Conservation (phyloP, 2,329 filamentous ascomycete genomes). For the Trichoderma endophyticum region DNA sequence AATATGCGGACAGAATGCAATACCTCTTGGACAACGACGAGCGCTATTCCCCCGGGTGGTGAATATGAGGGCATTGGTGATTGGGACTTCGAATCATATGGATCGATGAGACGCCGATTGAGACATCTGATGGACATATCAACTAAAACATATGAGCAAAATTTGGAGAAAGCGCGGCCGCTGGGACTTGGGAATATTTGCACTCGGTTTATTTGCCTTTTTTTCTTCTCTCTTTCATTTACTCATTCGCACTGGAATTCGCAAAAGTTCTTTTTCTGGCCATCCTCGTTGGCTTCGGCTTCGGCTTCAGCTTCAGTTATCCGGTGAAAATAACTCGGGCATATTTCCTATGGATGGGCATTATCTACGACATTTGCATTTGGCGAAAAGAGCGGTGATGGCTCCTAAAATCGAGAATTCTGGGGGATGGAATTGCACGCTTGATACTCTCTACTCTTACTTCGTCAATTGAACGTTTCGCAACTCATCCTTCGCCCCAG, state of each 20-base stretch:
- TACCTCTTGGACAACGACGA: background rate
- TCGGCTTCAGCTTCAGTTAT: background rate
- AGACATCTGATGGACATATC: background rate
- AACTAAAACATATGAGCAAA: background rate
- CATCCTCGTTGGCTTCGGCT: no score
- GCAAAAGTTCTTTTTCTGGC: no score
- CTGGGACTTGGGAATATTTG: background rate
- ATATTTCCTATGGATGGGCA: background rate
- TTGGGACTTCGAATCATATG: no score
- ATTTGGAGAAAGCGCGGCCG: background rate
- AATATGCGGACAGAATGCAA: background rate
- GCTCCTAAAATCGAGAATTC: background rate
- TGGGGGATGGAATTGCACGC: background rate
- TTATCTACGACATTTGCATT: background rate
- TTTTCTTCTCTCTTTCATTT: background rate
- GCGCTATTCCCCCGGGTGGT: background rate
- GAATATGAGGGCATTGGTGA: no score
- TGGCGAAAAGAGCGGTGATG: background rate
- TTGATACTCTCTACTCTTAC: background rate
- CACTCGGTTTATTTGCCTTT: background rate
- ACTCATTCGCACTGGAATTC: background rate
- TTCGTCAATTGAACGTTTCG: background rate
- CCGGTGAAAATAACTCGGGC: background rate
- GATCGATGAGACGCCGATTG: no score
- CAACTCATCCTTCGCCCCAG: background rate